phyloP scores from a whole-genome alignment of 495 filamentous ascomycete species.

The Lophium mytilinum region DNA sequence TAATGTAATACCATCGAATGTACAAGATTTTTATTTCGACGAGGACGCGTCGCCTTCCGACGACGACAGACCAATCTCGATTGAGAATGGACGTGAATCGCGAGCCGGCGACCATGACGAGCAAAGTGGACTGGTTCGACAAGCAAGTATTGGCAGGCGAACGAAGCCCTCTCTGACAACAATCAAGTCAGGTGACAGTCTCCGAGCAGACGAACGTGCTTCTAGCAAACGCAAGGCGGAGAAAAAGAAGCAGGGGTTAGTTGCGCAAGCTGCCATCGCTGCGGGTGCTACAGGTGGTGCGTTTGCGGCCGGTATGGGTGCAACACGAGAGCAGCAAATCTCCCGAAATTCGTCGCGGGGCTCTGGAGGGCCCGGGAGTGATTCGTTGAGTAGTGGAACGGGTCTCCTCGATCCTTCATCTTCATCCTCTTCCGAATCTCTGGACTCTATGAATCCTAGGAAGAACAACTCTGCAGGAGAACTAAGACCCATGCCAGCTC shows the following conservation, averaged over 20 bases:
- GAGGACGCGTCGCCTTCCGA: conserved; percentile 35
- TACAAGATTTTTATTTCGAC: conserved; percentile 28
- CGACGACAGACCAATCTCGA: conserved; percentile 34
- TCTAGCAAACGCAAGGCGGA: conserved; percentile 18
- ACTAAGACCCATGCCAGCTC: background rate
- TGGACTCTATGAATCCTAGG: conserved; percentile 11
- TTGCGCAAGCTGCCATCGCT: conserved; percentile 23
- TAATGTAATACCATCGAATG: conserved; percentile 59
- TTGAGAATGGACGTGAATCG: conserved; percentile 25
- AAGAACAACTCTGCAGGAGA: conserved; percentile 8
- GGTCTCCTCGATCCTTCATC: conserved; percentile 30
- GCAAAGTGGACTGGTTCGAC: conserved; percentile 59
- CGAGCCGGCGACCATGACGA: conserved; percentile 49
- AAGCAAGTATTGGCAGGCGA: conserved; percentile 68
- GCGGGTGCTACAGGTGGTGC: conserved; percentile 12
- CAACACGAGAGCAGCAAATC: conserved; percentile 13
- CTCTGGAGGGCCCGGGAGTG: background rate
- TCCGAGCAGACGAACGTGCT: conserved; percentile 25
- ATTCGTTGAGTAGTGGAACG: conserved; percentile 22
- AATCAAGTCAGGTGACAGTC: conserved; percentile 40
- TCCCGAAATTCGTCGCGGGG: conserved; percentile 1
- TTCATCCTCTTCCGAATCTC: conserved; percentile 27
- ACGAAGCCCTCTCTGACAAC: conserved; percentile 64
- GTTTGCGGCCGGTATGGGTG: conserved; percentile 18
- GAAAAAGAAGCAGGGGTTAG: conserved; percentile 20